Base-by-base conservation (phyloP, 2,329 filamentous ascomycete genomes). In the Epichloe sylvatica region DNA sequence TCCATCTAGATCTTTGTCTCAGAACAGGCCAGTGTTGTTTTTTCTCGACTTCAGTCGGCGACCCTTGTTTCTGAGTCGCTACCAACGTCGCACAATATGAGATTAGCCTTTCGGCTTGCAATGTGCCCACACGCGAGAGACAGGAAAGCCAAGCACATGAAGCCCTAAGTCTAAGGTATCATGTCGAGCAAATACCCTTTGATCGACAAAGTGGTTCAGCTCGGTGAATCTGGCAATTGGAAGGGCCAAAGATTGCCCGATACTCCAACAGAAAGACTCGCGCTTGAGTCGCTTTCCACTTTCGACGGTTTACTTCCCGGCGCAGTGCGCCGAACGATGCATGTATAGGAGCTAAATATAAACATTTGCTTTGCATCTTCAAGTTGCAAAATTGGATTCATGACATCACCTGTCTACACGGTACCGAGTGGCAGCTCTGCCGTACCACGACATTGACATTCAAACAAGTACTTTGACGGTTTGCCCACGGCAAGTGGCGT, bases 111-210 rank as follows among this genome's bases (percentile, higher is more conserved):
- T 46, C 36, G 48, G 36, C 33, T 41, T 35, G 34, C 43, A 41
- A 42, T 46, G 25, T 23, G 30, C 37, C 30, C 43, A 42, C 37
- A 50, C 34, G 48, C 48, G 48, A 38, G 36, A 38, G 42, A 42
- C 43, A 39, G 17, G 25, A 40, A 41, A 30, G 12, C 23, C 35
- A 38, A 38, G 35, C n/a, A 46, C 38, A 3, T 30, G 21, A 21
- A 38, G 23, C 21, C 13, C n/a, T 39, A 23, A 17, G 13, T 36
- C 34, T 9, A 36, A 45, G 9, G 12, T 2, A n/a, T 45, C 21
- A n/a, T 45, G 43, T 19, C 33, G 33, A 45, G 19, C 21, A 37
- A 45, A 17, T 45, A 45, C 25, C 13, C n/a, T 21, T 35, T 2
- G 19, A 37, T 9, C 23, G 21, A 37, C 8, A 45, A 37, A 13